Evolutionary conservation across 2,329 filamentous ascomycete genomes (phyloP).

Genomic region (Colletotrichum euphorbiae): DNA sequence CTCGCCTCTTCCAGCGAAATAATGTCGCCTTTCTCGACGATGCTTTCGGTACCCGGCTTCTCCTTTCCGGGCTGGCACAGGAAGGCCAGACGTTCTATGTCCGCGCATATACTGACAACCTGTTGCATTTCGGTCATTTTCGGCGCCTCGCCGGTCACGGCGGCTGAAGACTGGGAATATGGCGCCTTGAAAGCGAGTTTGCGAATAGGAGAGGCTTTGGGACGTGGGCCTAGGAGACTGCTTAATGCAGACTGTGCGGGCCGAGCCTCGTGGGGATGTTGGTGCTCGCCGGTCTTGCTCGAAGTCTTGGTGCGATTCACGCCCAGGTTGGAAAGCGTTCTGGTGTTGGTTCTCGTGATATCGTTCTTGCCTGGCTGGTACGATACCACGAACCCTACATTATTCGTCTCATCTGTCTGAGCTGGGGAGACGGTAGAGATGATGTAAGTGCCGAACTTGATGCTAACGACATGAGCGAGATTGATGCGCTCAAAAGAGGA

Average conservation of each 20-base stretch:
- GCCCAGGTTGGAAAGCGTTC: constrained; percentile 74
- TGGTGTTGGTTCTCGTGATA: constrained; percentile 84
- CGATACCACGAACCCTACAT: constrained; percentile 84
- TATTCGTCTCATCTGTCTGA: constrained; percentile 81
- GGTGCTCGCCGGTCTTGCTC: constrained; percentile 7
- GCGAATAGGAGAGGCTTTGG: constrained; percentile 49
- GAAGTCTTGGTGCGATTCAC: constrained; percentile 39
- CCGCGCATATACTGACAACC: constrained; percentile 75
- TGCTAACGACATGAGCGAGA: constrained; percentile 76
- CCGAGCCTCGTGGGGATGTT: constrained; percentile 1
- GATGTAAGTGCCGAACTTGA: constrained; percentile 89
- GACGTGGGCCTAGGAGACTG: constrained; percentile 55
- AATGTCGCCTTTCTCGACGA: constrained; percentile 74
- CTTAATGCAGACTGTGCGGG: constrained; percentile 50
- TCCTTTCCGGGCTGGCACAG: constrained; percentile 57
- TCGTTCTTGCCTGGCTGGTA: constrained; percentile 80
- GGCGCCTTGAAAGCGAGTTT: constrained; percentile 68
- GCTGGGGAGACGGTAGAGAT: constrained; percentile 84
- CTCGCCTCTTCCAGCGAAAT: constrained; percentile 87
- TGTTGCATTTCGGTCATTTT: constrained; percentile 66
- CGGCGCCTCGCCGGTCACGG: constrained; percentile 61
- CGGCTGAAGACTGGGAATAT: constrained; percentile 64
- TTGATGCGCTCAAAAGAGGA: constrained; percentile 89
- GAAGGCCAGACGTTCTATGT: constrained; percentile 77
- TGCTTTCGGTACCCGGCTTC: constrained; percentile 53